These are phyloP conservation scores for Aspergillus sp. DNA, from an alignment of 2,329 filamentous ascomycete genomes.

Conservation along the genomic window DNA sequence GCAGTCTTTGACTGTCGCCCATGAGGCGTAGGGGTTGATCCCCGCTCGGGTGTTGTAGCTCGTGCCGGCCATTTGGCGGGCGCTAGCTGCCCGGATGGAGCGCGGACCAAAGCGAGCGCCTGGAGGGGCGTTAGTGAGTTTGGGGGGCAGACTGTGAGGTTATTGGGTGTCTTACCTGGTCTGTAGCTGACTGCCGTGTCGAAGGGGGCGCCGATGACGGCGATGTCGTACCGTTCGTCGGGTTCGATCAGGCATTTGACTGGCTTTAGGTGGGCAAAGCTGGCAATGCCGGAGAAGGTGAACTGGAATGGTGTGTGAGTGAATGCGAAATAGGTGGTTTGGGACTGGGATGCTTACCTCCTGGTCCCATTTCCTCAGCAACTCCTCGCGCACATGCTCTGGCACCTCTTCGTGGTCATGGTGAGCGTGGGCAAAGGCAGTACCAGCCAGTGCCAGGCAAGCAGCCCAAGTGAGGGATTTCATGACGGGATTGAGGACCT, in stretches of 20 bases:
- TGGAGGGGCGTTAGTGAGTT: constrained; percentile 14
- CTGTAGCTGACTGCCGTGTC: constrained; percentile 73
- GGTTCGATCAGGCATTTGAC: constrained; percentile 70
- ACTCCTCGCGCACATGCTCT: constrained; percentile 43
- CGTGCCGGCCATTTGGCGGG: constrained; percentile 76
- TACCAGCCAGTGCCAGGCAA: constrained; percentile 37
- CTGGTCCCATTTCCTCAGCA: constrained; percentile 51
- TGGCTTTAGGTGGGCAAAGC: constrained; percentile 71
- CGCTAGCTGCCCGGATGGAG: constrained; percentile 80
- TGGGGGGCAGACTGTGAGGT: background rate
- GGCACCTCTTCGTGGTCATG: constrained; percentile 45
- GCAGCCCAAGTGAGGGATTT: constrained; percentile 30
- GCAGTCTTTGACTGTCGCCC: constrained; percentile 81
- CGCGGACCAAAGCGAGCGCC: constrained; percentile 81
- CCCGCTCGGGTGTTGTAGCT: constrained; percentile 80
- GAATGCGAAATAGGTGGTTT: background rate
- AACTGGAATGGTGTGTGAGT: constrained; percentile 44
- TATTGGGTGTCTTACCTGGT: constrained; percentile 54
- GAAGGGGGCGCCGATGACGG: constrained; percentile 71
- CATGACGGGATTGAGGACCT: constrained; percentile 22
- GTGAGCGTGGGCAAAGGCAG: constrained; percentile 40
- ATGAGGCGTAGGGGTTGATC: constrained; percentile 80
- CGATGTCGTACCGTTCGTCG: constrained; percentile 67
- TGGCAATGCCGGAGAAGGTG: constrained; percentile 73
- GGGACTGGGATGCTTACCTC: constrained; percentile 37